A percentile compares a stretch with the other conserved stretches of the same genome.
phyloP scores from a whole-genome alignment of 345 rosid species.

The Syzygium jambos region DNA sequence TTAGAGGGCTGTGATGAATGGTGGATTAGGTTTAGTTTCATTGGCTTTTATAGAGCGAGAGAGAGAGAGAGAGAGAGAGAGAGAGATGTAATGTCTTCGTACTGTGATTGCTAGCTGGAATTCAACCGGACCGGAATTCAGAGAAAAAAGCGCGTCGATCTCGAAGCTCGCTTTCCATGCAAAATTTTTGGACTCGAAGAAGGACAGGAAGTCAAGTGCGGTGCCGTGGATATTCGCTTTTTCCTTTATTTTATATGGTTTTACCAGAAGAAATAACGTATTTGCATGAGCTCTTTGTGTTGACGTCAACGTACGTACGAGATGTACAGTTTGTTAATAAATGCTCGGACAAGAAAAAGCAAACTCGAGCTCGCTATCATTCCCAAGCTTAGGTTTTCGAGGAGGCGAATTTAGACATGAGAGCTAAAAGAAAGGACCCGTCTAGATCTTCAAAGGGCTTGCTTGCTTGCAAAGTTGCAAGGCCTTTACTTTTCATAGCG shows the following conservation, averaged over 20 bases:
- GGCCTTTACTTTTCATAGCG: no score
- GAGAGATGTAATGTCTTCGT: background rate
- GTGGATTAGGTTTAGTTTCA: constrained; percentile 1
- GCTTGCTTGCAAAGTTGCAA: no score
- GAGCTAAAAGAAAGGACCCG: no score
- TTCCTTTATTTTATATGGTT: background rate
- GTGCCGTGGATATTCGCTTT: background rate
- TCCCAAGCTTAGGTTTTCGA: background rate
- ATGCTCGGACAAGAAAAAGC: background rate
- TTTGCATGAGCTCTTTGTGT: background rate
- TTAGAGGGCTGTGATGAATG: background rate
- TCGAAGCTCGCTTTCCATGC: background rate
- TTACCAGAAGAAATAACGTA: background rate
- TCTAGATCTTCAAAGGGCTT: no score
- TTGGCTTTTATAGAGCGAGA: background rate
- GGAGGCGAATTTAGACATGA: no score
- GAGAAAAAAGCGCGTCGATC: constrained; percentile 12
- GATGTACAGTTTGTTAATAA: background rate
- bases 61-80: background rate
- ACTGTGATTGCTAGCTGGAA: background rate
- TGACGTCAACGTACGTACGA: background rate
- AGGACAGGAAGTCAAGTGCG: background rate
- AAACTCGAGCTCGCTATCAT: background rate
- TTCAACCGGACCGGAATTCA: constrained; percentile 9
- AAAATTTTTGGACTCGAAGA: background rate